These are phyloP conservation scores for Camellia oleifera DNA, from an alignment of 179 eudicot genomes.

Conservation along the genomic window DNA sequence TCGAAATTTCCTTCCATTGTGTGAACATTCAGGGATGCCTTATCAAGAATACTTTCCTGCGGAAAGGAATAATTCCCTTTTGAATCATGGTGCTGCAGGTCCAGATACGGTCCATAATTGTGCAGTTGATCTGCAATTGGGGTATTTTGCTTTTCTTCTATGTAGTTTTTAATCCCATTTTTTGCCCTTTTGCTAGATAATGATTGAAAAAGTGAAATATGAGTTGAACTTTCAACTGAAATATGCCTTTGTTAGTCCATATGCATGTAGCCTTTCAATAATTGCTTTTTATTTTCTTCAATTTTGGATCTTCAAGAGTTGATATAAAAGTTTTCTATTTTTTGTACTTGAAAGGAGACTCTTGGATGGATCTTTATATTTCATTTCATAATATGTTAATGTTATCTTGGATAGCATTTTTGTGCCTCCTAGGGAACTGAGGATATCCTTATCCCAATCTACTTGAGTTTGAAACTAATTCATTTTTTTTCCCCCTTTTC, in stretches of 20 bases:
- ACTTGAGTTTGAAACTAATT: not conserved
- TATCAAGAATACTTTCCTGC: slow-evolving; percentile 36
- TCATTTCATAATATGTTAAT: not conserved
- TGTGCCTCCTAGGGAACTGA: not conserved
- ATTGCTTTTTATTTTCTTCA: not conserved
- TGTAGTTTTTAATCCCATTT: not conserved
- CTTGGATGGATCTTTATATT: not conserved
- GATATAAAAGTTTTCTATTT: not conserved
- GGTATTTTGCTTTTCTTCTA: slow-evolving; percentile 31
- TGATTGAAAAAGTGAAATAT: too few species aligned
- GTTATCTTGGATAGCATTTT: not conserved
- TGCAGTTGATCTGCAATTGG: slow-evolving; percentile 48
- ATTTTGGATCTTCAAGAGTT: slow-evolving; percentile 1
- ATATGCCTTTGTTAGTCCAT: slow-evolving; percentile 3
- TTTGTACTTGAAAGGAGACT: not conserved
- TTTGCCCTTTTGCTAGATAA: not conserved
- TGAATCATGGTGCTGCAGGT: slow-evolving; percentile 27
- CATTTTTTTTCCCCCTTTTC: not conserved
- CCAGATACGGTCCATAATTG: slow-evolving; percentile 30
- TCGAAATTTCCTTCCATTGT: slow-evolving; percentile 30
- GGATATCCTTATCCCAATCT: not conserved
- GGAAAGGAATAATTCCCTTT: slow-evolving; percentile 24
- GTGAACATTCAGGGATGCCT: slow-evolving; percentile 30
- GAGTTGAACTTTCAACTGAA: too few species aligned
- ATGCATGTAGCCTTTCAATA: not conserved